Evolutionary conservation across 2,329 filamentous ascomycete genomes (phyloP).

Genomic region (Hypocrella siamensis): DNA sequence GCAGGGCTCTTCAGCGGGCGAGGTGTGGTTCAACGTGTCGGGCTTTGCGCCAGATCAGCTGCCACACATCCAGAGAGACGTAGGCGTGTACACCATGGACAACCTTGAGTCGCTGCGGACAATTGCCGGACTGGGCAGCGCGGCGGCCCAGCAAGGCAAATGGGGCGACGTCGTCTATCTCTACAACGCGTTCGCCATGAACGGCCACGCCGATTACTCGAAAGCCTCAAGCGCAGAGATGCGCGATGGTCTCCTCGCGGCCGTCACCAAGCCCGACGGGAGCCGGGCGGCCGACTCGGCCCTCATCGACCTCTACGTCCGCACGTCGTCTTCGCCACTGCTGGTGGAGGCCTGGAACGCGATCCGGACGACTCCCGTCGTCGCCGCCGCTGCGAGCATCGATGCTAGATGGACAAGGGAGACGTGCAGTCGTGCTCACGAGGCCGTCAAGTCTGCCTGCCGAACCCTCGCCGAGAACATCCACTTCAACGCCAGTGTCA

Average conservation of each 20-base stretch:
- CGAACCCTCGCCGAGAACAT: background rate
- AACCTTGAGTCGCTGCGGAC: constrained; percentile 1
- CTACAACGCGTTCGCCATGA: constrained; percentile 3
- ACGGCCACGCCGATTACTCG: constrained; percentile 3
- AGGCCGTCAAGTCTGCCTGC: constrained; percentile 1
- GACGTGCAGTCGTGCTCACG: constrained; percentile 1
- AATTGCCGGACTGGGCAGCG: background rate
- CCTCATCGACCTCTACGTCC: constrained; percentile 2
- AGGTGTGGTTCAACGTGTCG: constrained; percentile 1
- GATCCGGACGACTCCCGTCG: constrained; percentile 1
- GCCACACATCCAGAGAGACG: constrained; percentile 1
- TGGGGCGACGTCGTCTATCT: constrained; percentile 4
- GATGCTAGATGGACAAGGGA: background rate
- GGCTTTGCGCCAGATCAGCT: constrained; percentile 1
- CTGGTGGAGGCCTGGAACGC: constrained; percentile 2
- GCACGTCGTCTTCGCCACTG: constrained; percentile 1
- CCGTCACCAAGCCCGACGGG: constrained; percentile 1
- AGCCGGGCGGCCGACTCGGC: background rate
- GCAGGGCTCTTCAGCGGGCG: background rate
- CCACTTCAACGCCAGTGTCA: constrained; percentile 1
- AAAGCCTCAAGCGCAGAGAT: constrained; percentile 1
- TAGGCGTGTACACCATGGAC: constrained; percentile 2
- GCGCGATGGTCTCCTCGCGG: constrained; percentile 1
- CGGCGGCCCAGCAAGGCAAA: constrained; percentile 2
- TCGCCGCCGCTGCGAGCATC: too few species aligned